These are phyloP conservation scores for Aspergillus sclerotiicarbonarius DNA, from an alignment of 495 filamentous ascomycete species.

Conservation along the genomic window DNA sequence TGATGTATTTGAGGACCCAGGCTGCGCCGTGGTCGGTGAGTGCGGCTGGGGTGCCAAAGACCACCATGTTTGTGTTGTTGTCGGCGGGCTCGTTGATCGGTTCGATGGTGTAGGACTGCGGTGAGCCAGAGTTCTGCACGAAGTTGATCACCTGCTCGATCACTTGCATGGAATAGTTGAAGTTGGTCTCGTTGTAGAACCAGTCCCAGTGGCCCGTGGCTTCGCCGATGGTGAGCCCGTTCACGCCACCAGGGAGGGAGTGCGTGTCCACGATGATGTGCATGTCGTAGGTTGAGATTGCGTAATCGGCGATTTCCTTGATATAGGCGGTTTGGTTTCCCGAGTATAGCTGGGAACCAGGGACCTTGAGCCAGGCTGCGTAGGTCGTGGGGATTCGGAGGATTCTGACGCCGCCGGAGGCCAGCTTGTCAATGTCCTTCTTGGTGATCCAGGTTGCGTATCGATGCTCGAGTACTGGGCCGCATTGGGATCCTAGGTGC, in stretches of 20 bases:
- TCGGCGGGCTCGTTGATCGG: slow-evolving; percentile 28
- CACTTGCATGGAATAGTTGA: slow-evolving; percentile 27
- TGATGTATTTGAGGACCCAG: slow-evolving; percentile 30
- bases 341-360: slow-evolving; percentile 31
- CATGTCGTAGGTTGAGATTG: slow-evolving; percentile 30
- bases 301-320: slow-evolving; percentile 26
- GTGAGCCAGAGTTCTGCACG: slow-evolving; percentile 23
- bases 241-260: slow-evolving; percentile 31
- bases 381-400: slow-evolving; percentile 34
- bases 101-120: slow-evolving; percentile 25
- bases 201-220: slow-evolving; percentile 28
- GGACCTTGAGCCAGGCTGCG: slow-evolving; percentile 27
- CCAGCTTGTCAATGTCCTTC: slow-evolving; percentile 29
- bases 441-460: slow-evolving; percentile 32
- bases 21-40: slow-evolving; percentile 24
- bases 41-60: slow-evolving; percentile 31
- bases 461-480: slow-evolving; percentile 24
- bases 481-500: slow-evolving; percentile 25
- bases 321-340: slow-evolving; percentile 29
- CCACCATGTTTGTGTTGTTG: slow-evolving; percentile 22
- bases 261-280: slow-evolving; percentile 33
- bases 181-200: slow-evolving; percentile 28
- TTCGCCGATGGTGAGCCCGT: slow-evolving; percentile 32
- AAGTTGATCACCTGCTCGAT: slow-evolving; percentile 28
- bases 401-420: slow-evolving; percentile 20